phyloP scores from a whole-genome alignment of 1,139 yeast species.

The Nadsonia commutata region DNA sequence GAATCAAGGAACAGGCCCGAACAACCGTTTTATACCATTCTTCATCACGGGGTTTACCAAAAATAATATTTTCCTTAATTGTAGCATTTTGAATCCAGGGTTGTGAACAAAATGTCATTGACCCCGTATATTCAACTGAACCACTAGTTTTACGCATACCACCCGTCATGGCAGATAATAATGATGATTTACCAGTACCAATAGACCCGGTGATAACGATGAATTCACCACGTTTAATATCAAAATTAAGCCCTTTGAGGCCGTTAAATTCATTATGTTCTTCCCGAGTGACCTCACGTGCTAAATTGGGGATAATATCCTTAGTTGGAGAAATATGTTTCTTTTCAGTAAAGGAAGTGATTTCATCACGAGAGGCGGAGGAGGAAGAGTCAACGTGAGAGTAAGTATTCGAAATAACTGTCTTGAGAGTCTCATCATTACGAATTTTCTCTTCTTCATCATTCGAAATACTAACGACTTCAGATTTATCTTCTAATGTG shows the following conservation, averaged over 20 bases:
- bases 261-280: conserved; percentile 24
- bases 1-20: conserved; percentile 48
- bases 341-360: background rate
- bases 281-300: too few relatives aligned
- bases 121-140: conserved; percentile 26
- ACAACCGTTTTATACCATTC: conserved; percentile 42
- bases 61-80: conserved; percentile 56
- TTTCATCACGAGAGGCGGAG: background rate
- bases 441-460: conserved; percentile 14
- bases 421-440: background rate
- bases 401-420: background rate
- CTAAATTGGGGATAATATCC: background rate
- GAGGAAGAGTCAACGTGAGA: background rate
- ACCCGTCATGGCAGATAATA: conserved; percentile 48
- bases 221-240: conserved; percentile 41
- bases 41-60: conserved; percentile 48
- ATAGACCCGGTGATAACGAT: conserved; percentile 55
- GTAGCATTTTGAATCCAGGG: conserved; percentile 87
- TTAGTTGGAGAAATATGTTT: too few relatives aligned
- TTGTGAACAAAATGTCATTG: conserved; percentile 30
- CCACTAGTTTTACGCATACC: conserved; percentile 41
- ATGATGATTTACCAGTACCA: conserved; percentile 59
- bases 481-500: conserved; percentile 21
- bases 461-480: conserved; percentile 1
- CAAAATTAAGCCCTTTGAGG: conserved; percentile 30